A percentile compares a stretch with the other conserved stretches of the same genome.
Conservation (phyloP, 768 basidiomycete genomes). For the Imleria badia region DNA sequence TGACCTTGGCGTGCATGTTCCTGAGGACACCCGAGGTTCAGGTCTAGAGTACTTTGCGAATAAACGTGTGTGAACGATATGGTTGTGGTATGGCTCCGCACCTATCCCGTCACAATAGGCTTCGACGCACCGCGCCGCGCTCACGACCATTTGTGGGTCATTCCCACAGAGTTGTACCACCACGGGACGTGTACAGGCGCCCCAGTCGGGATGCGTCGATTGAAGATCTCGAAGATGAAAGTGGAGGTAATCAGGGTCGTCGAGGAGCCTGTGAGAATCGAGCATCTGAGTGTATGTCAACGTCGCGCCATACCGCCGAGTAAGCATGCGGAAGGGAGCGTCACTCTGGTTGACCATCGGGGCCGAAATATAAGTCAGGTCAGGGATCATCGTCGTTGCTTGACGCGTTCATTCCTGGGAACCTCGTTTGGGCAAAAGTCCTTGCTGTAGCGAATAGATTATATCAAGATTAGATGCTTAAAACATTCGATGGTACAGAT, state of each 20-base stretch:
- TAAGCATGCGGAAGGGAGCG: conserved; percentile 66
- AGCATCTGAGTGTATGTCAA: conserved; percentile 80
- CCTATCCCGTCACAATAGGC: conserved; percentile 69
- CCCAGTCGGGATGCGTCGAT: conserved; percentile 11
- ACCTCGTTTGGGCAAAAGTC: neutral
- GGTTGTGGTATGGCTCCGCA: conserved; percentile 26
- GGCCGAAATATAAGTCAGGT: conserved; percentile 51
- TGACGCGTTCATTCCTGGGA: neutral
- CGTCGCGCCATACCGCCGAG: conserved; percentile 62
- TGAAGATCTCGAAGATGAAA: conserved; percentile 59
- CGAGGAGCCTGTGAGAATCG: conserved; percentile 55
- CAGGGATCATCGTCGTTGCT: conserved; percentile 15
- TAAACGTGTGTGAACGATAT: neutral
- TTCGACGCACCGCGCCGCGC: conserved; percentile 60
- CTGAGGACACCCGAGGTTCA: conserved; percentile 83
- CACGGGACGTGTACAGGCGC: conserved; percentile 43
- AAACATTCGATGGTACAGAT: conserved; percentile 15
- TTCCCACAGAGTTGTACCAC: conserved; percentile 77
- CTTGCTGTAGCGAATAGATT: conserved; percentile 7
- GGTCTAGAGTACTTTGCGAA: conserved; percentile 44
- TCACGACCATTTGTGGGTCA: conserved; percentile 58
- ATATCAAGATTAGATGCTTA: conserved; percentile 17
- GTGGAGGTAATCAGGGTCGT: conserved; percentile 65
- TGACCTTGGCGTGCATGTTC: conserved; percentile 63
- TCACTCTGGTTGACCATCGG: conserved; percentile 85